A percentile compares a stretch with the other conserved stretches of the same genome.
Conservation (phyloP, 805 yeast genomes). For the Torulaspora microellipsoides region DNA sequence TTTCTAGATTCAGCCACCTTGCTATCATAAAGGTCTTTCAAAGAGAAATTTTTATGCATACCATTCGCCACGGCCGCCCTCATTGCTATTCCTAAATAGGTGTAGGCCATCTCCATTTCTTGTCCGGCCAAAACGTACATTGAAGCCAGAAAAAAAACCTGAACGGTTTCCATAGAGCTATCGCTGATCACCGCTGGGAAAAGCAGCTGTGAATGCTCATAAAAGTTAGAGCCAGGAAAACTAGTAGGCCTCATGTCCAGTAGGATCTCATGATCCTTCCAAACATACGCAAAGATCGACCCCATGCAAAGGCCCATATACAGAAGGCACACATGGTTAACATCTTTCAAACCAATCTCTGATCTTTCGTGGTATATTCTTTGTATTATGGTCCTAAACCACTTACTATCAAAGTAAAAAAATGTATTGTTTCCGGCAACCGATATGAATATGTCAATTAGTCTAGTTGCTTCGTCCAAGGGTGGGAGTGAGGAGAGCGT, state of each 20-base stretch:
- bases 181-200: slow-evolving; percentile 12
- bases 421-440: slow-evolving; percentile 11
- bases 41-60: slow-evolving; percentile 8
- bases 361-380: slow-evolving; percentile 6
- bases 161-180: slow-evolving; percentile 11
- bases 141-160: slow-evolving; percentile 9
- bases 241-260: neutral
- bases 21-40: slow-evolving; percentile 1
- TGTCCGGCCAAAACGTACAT: slow-evolving; percentile 11
- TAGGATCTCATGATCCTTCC: slow-evolving; percentile 4
- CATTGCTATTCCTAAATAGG: slow-evolving; percentile 10
- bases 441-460: slow-evolving; percentile 9
- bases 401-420: slow-evolving; percentile 7
- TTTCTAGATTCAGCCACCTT: slow-evolving; percentile 9
- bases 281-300: slow-evolving; percentile 8
- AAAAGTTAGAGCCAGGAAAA: slow-evolving; percentile 8
- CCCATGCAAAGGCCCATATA: slow-evolving; percentile 13
- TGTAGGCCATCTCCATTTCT: slow-evolving; percentile 11
- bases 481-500: slow-evolving; percentile 8
- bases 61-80: slow-evolving; percentile 12
- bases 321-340: slow-evolving; percentile 8
- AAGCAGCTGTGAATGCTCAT: slow-evolving; percentile 10
- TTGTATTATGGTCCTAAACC: slow-evolving; percentile 2
- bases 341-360: slow-evolving; percentile 4
- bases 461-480: slow-evolving; percentile 5